Conservation (phyloP, 495 filamentous ascomycete genomes). For the Neurospora sublineolata region DNA sequence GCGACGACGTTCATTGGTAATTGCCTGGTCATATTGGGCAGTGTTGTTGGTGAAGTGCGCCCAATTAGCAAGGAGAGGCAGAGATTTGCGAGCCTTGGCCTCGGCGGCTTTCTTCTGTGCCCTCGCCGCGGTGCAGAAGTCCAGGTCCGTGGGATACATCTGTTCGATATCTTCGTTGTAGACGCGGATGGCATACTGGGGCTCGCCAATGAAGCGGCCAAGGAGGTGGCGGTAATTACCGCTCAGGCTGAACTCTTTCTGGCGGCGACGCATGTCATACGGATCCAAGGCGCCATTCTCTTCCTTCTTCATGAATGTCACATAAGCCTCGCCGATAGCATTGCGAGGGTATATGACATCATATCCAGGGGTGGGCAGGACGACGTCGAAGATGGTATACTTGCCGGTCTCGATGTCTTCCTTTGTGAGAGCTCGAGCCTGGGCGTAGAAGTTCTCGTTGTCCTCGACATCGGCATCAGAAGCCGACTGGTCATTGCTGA, state of each 20-base stretch:
- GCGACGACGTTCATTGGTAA: slow-evolving; percentile 17
- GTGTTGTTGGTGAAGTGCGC: slow-evolving; percentile 14
- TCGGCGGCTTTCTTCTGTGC: slow-evolving; percentile 3
- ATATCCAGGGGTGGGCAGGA: slow-evolving; percentile 88
- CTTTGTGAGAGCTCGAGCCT: slow-evolving; percentile 61
- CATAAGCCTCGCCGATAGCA: slow-evolving; percentile 69
- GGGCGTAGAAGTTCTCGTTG: slow-evolving; percentile 50
- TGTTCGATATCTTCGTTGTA: slow-evolving; percentile 68
- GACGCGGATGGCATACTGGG: slow-evolving; percentile 51
- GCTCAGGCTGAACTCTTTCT: slow-evolving; percentile 79
- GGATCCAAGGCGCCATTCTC: slow-evolving; percentile 71
- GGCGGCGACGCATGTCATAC: slow-evolving; percentile 71
- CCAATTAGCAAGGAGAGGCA: slow-evolving; percentile 8
- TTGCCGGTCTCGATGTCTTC: slow-evolving; percentile 70
- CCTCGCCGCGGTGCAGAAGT: slow-evolving; percentile 22
- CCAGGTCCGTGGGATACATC: slow-evolving; percentile 67
- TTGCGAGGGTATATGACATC: slow-evolving; percentile 81
- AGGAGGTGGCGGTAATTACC: slow-evolving; percentile 81
- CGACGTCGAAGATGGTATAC: slow-evolving; percentile 77
- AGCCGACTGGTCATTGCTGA: slow-evolving; percentile 25
- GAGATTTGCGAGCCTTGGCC: neutral
- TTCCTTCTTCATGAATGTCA: slow-evolving; percentile 66
- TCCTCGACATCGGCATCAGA: slow-evolving; percentile 41
- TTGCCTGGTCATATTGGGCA: slow-evolving; percentile 10
- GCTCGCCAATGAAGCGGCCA: slow-evolving; percentile 45